These are phyloP conservation scores for Epichloe uncinata DNA, from an alignment of 2,329 filamentous ascomycete genomes.

Conservation along the genomic window DNA sequence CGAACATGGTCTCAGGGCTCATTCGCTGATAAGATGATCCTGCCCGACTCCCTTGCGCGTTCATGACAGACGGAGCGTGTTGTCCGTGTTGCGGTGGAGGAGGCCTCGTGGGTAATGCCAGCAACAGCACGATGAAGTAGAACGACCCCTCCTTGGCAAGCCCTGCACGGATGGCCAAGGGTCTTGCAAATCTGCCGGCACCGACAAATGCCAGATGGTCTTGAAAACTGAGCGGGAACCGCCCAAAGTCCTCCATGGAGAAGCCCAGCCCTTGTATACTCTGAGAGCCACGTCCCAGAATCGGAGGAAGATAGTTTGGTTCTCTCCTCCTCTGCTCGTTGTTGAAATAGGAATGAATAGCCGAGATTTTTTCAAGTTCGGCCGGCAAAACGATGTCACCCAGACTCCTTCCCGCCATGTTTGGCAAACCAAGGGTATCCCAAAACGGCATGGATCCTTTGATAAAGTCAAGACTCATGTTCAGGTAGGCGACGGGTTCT, in stretches of 20 bases:
- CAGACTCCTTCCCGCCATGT: slow-evolving; percentile 35
- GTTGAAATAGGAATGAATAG: slow-evolving; percentile 38
- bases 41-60: slow-evolving; percentile 26
- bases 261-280: slow-evolving; percentile 44
- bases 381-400: slow-evolving; percentile 37
- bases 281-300: slow-evolving; percentile 41
- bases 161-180: slow-evolving; percentile 38
- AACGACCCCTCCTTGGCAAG: slow-evolving; percentile 48
- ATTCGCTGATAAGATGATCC: slow-evolving; percentile 25
- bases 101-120: slow-evolving; percentile 23
- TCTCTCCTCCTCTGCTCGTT: slow-evolving; percentile 45
- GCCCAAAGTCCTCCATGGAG: slow-evolving; percentile 36
- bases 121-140: slow-evolving; percentile 44
- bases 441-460: slow-evolving; percentile 42
- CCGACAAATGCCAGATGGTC: slow-evolving; percentile 42
- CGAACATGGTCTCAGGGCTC: slow-evolving; percentile 20
- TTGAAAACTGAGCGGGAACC: slow-evolving; percentile 37
- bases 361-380: slow-evolving; percentile 39
- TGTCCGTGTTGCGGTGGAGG: slow-evolving; percentile 29
- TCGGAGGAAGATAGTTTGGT: slow-evolving; percentile 51
- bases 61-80: slow-evolving; percentile 34
- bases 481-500: slow-evolving; percentile 44
- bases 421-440: slow-evolving; percentile 38
- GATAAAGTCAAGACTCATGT: slow-evolving; percentile 42
- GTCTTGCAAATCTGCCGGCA: slow-evolving; percentile 36